Conservation (phyloP, 2,329 filamentous ascomycete genomes). For the Xylaria sp. region DNA sequence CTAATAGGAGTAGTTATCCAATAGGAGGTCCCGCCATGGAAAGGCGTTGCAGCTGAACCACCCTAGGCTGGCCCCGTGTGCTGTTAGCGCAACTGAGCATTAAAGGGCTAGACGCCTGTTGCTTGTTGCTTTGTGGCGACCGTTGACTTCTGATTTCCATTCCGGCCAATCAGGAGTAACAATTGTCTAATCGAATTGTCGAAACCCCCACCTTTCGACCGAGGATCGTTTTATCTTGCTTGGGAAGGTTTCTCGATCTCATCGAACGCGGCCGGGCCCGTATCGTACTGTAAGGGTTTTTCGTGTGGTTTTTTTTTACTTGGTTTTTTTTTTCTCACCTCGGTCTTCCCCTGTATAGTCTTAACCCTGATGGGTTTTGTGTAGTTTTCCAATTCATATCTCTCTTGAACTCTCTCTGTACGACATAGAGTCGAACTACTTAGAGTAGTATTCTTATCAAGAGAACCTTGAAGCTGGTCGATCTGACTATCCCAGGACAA, state of each 20-base stretch:
- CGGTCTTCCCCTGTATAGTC: background rate
- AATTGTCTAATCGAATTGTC: constrained; percentile 29
- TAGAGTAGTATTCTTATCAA: constrained; percentile 3
- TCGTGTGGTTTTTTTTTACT: background rate
- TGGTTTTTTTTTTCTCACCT: background rate
- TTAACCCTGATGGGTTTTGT: background rate
- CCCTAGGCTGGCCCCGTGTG: background rate
- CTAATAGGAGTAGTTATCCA: constrained; percentile 1
- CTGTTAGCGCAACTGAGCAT: constrained; percentile 9
- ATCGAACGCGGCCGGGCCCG: constrained; percentile 19
- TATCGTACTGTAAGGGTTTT: constrained; percentile 9
- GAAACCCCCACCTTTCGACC: constrained; percentile 26
- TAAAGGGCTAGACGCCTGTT: constrained; percentile 15
- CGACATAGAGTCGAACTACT: background rate
- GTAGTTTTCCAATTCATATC: background rate
- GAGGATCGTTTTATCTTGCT: constrained; percentile 24
- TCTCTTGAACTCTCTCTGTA: background rate
- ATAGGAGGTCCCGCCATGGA: constrained; percentile 19
- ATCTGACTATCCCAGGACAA: constrained; percentile 4
- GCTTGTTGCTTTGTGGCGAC: constrained; percentile 23
- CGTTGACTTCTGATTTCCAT: background rate
- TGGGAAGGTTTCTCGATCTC: constrained; percentile 24
- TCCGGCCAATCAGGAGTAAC: constrained; percentile 25
- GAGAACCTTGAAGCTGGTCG: background rate
- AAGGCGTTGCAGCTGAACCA: background rate